Evolutionary conservation across 306 rosid species (phyloP).

Genomic region (Vigna trinervia): DNA sequence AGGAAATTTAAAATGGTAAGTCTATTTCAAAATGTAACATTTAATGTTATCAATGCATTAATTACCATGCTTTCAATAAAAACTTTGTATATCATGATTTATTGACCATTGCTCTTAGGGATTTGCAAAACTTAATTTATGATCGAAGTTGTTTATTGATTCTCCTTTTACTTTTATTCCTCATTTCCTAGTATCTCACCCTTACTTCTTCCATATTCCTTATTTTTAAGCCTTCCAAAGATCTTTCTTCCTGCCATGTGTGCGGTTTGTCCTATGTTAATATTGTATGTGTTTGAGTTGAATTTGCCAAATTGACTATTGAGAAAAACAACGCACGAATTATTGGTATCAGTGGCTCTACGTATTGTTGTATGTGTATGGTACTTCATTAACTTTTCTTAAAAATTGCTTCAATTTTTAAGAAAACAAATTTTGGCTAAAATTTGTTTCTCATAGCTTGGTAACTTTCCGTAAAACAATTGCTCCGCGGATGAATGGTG

Average conservation of each 20-base stretch:
- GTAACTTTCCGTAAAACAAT: conserved; percentile 3
- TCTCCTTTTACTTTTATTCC: not conserved
- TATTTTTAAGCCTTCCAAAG: not conserved
- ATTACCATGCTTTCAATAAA: not conserved
- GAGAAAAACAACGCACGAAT: not conserved
- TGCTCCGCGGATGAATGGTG: not conserved
- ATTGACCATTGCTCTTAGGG: not conserved
- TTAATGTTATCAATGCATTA: not conserved
- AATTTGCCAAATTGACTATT: conserved; percentile 4
- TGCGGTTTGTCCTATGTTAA: conserved; percentile 5
- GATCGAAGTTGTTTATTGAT: conserved; percentile 7
- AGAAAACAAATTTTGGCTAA: not conserved
- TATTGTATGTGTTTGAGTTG: not conserved
- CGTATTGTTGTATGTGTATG: not conserved
- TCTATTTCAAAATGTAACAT: not conserved
- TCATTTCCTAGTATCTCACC: not conserved
- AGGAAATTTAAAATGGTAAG: not conserved
- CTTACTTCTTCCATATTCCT: conserved; percentile 21
- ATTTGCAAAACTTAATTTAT: not conserved
- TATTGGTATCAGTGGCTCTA: conserved; percentile 29
- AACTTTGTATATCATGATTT: not conserved
- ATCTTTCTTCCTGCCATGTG: conserved; percentile 10
- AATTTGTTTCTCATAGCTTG: not conserved
- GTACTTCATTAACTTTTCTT: not conserved
- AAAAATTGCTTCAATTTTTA: conserved; percentile 23